phyloP scores from a whole-genome alignment of 2,329 filamentous ascomycete species.

The Clarireedia monteithiana region DNA sequence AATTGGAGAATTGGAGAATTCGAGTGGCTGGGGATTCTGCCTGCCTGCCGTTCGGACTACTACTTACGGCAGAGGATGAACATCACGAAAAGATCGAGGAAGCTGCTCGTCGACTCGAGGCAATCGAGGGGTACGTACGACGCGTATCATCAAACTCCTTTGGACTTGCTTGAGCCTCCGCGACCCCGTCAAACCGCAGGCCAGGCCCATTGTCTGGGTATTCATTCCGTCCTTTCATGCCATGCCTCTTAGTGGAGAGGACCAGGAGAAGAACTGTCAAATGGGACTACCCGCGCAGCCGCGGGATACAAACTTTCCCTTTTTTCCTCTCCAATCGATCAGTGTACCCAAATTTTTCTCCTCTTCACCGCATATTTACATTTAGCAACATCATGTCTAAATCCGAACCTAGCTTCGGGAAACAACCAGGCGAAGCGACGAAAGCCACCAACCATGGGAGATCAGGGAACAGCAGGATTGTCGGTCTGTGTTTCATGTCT shows the following conservation, averaged over 20 bases:
- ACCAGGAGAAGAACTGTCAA: background rate
- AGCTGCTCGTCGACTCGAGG: background rate
- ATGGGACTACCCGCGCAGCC: slow-evolving; percentile 10
- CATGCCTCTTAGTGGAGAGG: background rate
- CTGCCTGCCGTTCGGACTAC: background rate
- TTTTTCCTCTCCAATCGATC: background rate
- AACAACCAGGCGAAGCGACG: background rate
- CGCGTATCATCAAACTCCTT: too few relatives aligned
- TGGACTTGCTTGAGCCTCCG: too few relatives aligned
- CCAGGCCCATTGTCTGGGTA: background rate
- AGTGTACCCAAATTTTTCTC: background rate
- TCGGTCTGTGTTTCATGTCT: background rate
- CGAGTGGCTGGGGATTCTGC: slow-evolving; percentile 2
- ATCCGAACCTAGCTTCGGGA: background rate
- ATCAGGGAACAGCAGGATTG: background rate
- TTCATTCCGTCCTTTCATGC: background rate
- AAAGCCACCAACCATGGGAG: background rate
- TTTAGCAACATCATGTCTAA: background rate
- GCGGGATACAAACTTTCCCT: background rate
- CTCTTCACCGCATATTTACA: slow-evolving; percentile 6
- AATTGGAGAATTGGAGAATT: background rate
- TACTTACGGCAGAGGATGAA: background rate
- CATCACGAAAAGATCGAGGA: background rate
- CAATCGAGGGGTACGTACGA: background rate
- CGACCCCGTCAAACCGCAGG: too few relatives aligned